Evolutionary conservation across 2,329 filamentous ascomycete genomes (phyloP), one percentile per base, ranked within the genome.

Genomic region (Alternaria incomplexa): DNA sequence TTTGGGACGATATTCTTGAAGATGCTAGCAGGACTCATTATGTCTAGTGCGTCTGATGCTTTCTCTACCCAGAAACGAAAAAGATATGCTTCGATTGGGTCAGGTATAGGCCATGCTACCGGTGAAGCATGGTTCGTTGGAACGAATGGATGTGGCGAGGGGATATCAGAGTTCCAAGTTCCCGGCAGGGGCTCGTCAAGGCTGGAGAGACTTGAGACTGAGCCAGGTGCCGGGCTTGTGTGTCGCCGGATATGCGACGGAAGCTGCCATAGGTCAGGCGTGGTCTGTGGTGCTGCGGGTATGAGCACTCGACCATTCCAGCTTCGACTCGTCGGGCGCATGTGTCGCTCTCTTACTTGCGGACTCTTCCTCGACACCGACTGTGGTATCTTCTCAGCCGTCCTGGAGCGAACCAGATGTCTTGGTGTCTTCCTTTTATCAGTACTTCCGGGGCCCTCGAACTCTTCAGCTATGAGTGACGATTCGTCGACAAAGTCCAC

Each of bases 401-500:
- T 60, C 22, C 44, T 61, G 23, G 45, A 51, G 13, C 47, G 46
- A 36, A 20, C 30, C n/a, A 56, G 17, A 30, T 44, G 58, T 51
- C 40, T 64, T 4, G 56, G 15, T 56, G 63, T n/a, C 25, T 30
- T 61, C 28, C 46, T 55, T n/a, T 40, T 48, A n/a, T 46, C 26
- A 25, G 44, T 6, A 43, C 10, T 30, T 23, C 54, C 43, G 11
- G 22, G 15, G 32, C 36, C 30, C 40, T 64, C 57, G n/a, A 61
- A 28, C 26, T 70, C 63, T 17, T 67, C 61, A 40, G 62, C 60
- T 46, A 70, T 52, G 22, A 67, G 62, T 23, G 30, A 58, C 6
- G 69, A 65, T 32, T 70, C 67, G 17, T 73, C 63, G 11, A 73
- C 47, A 46, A 71, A 73, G 45, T 71, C 56, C 15, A 68, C 69